These are phyloP conservation scores for Aureobasidium zeae DNA, from an alignment of 2,329 filamentous ascomycete genomes.

Conservation along the genomic window DNA sequence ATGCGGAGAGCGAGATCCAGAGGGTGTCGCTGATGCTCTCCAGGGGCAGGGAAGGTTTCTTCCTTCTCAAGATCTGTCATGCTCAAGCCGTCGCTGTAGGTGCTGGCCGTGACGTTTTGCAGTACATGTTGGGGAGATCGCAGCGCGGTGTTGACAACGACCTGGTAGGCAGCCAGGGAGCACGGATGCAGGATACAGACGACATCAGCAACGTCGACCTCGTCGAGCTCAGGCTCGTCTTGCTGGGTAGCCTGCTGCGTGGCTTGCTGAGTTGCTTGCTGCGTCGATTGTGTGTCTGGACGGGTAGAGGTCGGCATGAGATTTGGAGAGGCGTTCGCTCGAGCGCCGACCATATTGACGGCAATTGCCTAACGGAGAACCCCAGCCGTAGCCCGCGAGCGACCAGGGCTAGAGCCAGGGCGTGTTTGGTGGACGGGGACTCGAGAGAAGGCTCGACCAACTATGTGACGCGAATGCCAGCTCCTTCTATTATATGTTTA, in stretches of 20 bases:
- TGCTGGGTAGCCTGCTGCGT: constrained; percentile 12
- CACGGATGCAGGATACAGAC: constrained; percentile 79
- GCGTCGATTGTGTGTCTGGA: constrained; percentile 1
- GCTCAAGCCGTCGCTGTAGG: constrained; percentile 28
- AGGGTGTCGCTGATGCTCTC: constrained; percentile 31
- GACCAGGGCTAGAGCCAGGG: constrained; percentile 9
- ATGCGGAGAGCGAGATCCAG: constrained; percentile 61
- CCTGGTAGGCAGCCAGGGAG: constrained; percentile 60
- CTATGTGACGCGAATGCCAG: too few relatives aligned
- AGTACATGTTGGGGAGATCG: constrained; percentile 52
- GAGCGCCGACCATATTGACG: not conserved
- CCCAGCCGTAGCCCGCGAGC: constrained; percentile 13
- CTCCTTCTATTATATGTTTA: too few relatives aligned
- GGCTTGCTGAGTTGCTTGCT: constrained; percentile 12
- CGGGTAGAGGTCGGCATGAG: not conserved
- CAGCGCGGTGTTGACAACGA: constrained; percentile 51
- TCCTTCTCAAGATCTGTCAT: constrained; percentile 29
- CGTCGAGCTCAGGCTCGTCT: constrained; percentile 42
- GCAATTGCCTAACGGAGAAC: not conserved
- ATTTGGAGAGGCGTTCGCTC: not conserved
- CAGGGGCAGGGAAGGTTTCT: constrained; percentile 42
- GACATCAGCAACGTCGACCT: constrained; percentile 78
- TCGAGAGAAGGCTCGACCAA: too few relatives aligned
- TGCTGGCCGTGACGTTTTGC: constrained; percentile 32
- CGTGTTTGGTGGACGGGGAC: not conserved